Percentiles rank a stretch among this genome's conserved stretches.
Evolutionary conservation across 83 land plant genomes (phyloP).

Genomic region (Diphasiastrum complanatum): DNA sequence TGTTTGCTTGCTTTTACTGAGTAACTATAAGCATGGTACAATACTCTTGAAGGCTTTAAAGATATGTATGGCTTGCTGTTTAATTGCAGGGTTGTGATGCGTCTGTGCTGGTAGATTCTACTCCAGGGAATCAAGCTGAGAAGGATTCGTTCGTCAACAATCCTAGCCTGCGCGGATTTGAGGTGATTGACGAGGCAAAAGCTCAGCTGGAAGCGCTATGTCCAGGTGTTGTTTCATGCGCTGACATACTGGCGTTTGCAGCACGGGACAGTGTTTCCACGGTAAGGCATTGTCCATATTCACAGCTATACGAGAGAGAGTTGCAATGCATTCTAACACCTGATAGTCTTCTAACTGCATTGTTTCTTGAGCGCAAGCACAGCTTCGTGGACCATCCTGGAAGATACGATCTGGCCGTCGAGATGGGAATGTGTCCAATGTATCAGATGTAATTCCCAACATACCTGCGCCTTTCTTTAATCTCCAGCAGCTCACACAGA

Average conservation of each 20-base stretch:
- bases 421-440: slow-evolving; percentile 18
- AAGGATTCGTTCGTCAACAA: too few relatives aligned
- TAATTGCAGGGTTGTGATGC: too few relatives aligned
- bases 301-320: neutral
- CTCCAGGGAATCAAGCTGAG: too few relatives aligned
- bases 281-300: neutral
- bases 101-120: too few relatives aligned
- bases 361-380: neutral
- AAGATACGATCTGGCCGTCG: slow-evolving; percentile 13
- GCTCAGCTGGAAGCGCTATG: slow-evolving; percentile 19
- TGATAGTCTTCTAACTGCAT: neutral
- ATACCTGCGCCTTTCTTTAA: slow-evolving; percentile 4
- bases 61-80: too few relatives aligned
- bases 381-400: slow-evolving; percentile 19
- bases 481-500: neutral
- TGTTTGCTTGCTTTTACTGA: too few relatives aligned
- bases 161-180: slow-evolving; percentile 12
- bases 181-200: slow-evolving; percentile 22
- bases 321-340: neutral
- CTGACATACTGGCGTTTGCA: slow-evolving; percentile 28
- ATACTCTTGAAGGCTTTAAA: too few relatives aligned
- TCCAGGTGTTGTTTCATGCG: slow-evolving; percentile 29
- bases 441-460: neutral
- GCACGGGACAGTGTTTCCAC: slow-evolving; percentile 21
- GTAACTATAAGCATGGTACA: too few relatives aligned